Conservation (phyloP, 352 stramenopile genomes). For the Thraustochytrium sp. region DNA sequence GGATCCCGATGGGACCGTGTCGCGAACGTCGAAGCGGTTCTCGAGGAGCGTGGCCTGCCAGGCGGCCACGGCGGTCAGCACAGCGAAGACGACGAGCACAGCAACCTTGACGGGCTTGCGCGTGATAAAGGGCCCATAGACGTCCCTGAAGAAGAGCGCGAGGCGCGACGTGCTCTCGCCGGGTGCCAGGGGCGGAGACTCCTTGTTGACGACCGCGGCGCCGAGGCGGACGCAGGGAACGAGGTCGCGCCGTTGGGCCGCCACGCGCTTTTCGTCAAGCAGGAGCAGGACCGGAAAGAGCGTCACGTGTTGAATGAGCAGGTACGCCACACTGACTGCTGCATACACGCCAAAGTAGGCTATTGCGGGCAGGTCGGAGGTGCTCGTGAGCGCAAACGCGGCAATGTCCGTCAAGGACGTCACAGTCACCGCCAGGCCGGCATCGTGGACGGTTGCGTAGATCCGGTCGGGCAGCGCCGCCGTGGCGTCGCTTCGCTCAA, state of each 20-base stretch:
- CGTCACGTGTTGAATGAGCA: constrained; percentile 39
- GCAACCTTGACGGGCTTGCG: neutral
- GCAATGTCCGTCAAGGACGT: constrained; percentile 50
- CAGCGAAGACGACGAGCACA: neutral
- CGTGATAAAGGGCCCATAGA: neutral
- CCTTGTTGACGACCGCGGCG: neutral
- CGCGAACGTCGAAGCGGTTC: neutral
- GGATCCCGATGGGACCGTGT: neutral
- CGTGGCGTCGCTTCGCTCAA: constrained; percentile 23
- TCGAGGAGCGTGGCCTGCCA: neutral
- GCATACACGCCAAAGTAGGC: constrained; percentile 51
- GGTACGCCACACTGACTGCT: constrained; percentile 43
- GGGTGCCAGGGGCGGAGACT: neutral
- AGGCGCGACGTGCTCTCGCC: neutral
- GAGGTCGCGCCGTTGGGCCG: neutral
- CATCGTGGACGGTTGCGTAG: neutral
- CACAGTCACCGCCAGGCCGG: constrained; percentile 50
- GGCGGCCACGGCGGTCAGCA: neutral
- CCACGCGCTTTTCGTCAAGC: neutral
- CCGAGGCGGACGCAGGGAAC: neutral
- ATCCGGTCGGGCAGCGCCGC: neutral
- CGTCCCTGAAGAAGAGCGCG: neutral
- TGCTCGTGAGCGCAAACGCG: constrained; percentile 47
- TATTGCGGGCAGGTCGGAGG: constrained; percentile 45
- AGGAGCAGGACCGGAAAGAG: constrained; percentile 35